Percentiles rank a stretch among this genome's conserved stretches.
Conservation (phyloP, 495 filamentous ascomycete genomes). For the Pyrenula aspistea region DNA sequence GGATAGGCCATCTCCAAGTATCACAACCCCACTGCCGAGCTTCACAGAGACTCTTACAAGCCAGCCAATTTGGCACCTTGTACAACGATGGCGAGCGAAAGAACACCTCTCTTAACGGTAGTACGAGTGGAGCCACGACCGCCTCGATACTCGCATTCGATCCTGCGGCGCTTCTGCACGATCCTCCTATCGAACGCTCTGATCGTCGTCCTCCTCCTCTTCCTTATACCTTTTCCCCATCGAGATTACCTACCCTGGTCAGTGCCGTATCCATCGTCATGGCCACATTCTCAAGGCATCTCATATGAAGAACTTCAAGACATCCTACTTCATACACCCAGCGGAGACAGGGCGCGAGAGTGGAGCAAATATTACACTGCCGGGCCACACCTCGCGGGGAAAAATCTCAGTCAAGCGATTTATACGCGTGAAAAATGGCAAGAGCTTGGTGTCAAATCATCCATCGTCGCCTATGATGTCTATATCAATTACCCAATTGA, state of each 20-base stretch:
- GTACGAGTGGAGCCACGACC: slow-evolving; percentile 39
- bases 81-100: slow-evolving; percentile 24
- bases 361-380: slow-evolving; percentile 89
- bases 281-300: slow-evolving; percentile 38
- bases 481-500: slow-evolving; percentile 84
- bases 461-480: slow-evolving; percentile 71
- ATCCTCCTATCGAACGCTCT: slow-evolving; percentile 45
- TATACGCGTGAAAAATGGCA: slow-evolving; percentile 84
- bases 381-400: slow-evolving; percentile 78
- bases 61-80: background rate
- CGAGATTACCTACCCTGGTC: slow-evolving; percentile 30
- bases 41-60: background rate
- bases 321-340: slow-evolving; percentile 61
- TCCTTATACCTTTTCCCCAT: slow-evolving; percentile 39
- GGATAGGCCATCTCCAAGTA: background rate
- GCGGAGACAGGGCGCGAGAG: slow-evolving; percentile 52
- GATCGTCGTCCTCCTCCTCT: slow-evolving; percentile 44
- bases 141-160: slow-evolving; percentile 55
- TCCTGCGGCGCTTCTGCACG: slow-evolving; percentile 61
- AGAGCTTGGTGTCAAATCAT: slow-evolving; percentile 64
- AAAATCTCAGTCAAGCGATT: slow-evolving; percentile 72
- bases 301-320: slow-evolving; percentile 55
- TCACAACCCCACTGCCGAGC: background rate
- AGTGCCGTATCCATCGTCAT: slow-evolving; percentile 22
- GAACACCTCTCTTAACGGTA: slow-evolving; percentile 48